Base-by-base conservation (phyloP, 2,329 filamentous ascomycete genomes). In the Ciborinia camelliae region DNA sequence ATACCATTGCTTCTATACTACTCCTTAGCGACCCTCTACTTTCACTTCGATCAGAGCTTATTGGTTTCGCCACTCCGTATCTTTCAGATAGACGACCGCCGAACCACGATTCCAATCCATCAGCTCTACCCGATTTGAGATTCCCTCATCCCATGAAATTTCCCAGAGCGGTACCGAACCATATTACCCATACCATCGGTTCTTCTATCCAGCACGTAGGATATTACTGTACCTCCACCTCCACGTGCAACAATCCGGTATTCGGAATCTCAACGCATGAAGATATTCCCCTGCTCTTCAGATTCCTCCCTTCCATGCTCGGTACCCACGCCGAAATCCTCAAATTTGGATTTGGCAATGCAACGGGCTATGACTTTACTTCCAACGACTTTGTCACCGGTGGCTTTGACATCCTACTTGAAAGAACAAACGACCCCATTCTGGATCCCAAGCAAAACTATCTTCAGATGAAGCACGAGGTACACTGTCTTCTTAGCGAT, bases 331-430 rank as follows among this genome's bases (percentile, higher is more conserved):
- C 20, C 2, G 28, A 55, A 55, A 23, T 6, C 8, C 15, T 48
- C 28, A 35, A 26, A 20, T 55, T 55, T 32, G 30, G 37, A 20
- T 55, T 55, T n/a, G 39, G 41, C 14, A 58, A 41, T 35, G 26
- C 39, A 18, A 26, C 39, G 15, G 55, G 4, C 20, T 45, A 59
- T 9, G 41, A 32, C 55, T 41, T 55, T 55, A 18, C 37, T 18
- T 18, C 60, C 37, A 30, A 55, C 12, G 30, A n/a, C 28, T 23
- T 51, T 15, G n/a, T 18, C 4, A 54, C n/a, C 10, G 32, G 39
- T n/a, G 60, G 60, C 5, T 43, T 54, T 37, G 50, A 63, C 20
- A 20, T 54, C 23, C 60, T 52, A 9, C 15, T 61, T 15, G 26
- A 23, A 18, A 32, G 15, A 52, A 32, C 50, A 15, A 4, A 35